Evolutionary conservation across 441 rosid species (phyloP).

Genomic region (Arabidopsis hybrid): DNA sequence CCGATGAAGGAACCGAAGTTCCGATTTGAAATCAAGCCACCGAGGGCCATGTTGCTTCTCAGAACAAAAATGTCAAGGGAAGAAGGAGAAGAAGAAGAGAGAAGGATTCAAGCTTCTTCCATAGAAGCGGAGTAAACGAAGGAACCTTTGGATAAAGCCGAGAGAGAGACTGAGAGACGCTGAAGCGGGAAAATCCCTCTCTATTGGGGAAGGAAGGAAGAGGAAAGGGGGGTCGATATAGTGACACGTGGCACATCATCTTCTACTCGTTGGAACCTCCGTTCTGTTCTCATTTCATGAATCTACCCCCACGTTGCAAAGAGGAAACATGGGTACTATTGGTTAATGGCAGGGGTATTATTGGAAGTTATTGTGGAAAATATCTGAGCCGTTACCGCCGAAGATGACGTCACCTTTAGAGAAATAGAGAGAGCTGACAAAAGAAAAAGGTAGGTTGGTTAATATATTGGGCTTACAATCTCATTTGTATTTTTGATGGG

Average conservation of each 20-base stretch:
- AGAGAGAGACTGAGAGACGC: constrained; percentile 12
- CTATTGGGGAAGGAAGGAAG: constrained; percentile 33
- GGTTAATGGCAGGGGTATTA: constrained; percentile 23
- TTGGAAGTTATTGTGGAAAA: constrained; percentile 14
- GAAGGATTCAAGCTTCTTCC: constrained; percentile 36
- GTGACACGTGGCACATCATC: constrained; percentile 78
- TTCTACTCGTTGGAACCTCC: constrained; percentile 49
- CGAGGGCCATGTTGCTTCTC: constrained; percentile 65
- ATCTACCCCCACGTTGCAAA: constrained; percentile 26
- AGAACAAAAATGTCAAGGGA: constrained; percentile 15
- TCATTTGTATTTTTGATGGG: too few species aligned
- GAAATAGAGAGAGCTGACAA: too few species aligned
- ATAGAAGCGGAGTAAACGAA: constrained; percentile 38
- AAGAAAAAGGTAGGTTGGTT: too few species aligned
- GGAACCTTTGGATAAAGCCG: constrained; percentile 29
- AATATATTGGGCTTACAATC: too few species aligned
- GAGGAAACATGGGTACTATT: too few species aligned
- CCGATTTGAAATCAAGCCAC: constrained; percentile 76
- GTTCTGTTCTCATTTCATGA: not conserved
- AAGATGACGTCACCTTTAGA: constrained; percentile 28
- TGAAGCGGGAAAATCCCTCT: constrained; percentile 63
- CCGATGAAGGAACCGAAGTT: constrained; percentile 67
- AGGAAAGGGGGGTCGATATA: constrained; percentile 60
- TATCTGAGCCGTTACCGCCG: constrained; percentile 44
- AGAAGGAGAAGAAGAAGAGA: not conserved